phyloP scores from a whole-genome alignment of 768 basidiomycete genomes.

The Lactarius tabidus region DNA sequence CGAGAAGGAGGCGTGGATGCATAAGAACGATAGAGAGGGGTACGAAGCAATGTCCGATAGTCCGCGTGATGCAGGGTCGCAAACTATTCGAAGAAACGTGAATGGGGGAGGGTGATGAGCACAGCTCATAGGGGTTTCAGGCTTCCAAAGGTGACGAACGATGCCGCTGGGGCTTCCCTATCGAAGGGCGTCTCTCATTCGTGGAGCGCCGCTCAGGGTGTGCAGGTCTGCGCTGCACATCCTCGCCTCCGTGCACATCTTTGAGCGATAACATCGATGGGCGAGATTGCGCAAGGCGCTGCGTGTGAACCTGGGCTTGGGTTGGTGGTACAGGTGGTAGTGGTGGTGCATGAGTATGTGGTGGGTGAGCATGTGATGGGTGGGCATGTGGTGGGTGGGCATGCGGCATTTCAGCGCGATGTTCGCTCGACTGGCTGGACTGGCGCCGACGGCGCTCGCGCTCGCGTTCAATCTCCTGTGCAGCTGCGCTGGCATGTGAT shows the following conservation, averaged over 20 bases:
- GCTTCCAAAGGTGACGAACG: conserved; percentile 19
- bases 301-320: neutral
- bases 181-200: conserved; percentile 23
- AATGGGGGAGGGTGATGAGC: conserved; percentile 11
- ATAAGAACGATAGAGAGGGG: conserved; percentile 17
- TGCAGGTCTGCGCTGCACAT: conserved; percentile 5
- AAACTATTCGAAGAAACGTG: neutral
- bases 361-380: too few species aligned
- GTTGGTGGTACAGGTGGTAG: neutral
- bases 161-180: conserved; percentile 20
- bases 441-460: conserved; percentile 25
- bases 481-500: conserved; percentile 25
- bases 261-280: conserved; percentile 15
- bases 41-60: conserved; percentile 2
- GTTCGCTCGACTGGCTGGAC: conserved; percentile 21
- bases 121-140: conserved; percentile 17
- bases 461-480: conserved; percentile 23
- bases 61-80: conserved; percentile 10
- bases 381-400: neutral
- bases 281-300: conserved; percentile 14
- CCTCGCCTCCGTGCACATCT: conserved; percentile 18
- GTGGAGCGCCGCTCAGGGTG: conserved; percentile 19
- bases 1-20: neutral
- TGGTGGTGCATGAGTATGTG: too few species aligned
- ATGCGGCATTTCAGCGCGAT: conserved; percentile 9